Evolutionary conservation across 352 stramenopile species (phyloP).

Genomic region (Phytophthora citricola): DNA sequence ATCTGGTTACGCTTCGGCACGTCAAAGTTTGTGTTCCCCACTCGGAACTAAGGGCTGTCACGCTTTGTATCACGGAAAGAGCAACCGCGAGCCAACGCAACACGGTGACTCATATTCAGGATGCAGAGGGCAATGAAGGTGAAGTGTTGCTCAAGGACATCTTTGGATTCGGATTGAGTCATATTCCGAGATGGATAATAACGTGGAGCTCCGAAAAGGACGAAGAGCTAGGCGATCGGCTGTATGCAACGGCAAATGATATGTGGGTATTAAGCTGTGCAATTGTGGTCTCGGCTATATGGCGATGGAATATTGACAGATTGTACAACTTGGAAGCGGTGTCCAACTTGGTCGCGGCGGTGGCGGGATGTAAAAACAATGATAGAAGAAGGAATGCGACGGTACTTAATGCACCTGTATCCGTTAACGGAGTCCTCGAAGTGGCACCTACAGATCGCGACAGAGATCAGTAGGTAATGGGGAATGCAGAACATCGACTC

Average conservation of each 20-base stretch:
- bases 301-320: not conserved
- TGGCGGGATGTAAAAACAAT: not conserved
- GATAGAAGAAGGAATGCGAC: not conserved
- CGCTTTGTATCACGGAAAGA: conserved; percentile 87
- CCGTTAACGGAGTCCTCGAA: not conserved
- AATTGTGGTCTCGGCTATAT: not conserved
- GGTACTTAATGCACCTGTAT: not conserved
- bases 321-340: not conserved
- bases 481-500: not conserved
- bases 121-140: no score
- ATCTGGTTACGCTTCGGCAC: conserved; percentile 88
- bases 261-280: not conserved
- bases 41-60: conserved; percentile 88
- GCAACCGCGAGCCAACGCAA: conserved; percentile 69
- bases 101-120: conserved; percentile 52
- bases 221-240: no score
- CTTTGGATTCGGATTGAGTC: no score
- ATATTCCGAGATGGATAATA: no score
- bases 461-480: not conserved
- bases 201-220: no score
- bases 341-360: not conserved
- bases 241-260: not conserved
- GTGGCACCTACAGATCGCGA: not conserved
- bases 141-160: no score
- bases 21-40: conserved; percentile 89